A percentile compares a stretch with the other conserved stretches of the same genome.
Conservation (phyloP, 2,329 filamentous ascomycete species). For the Monosporascus sp. region DNA sequence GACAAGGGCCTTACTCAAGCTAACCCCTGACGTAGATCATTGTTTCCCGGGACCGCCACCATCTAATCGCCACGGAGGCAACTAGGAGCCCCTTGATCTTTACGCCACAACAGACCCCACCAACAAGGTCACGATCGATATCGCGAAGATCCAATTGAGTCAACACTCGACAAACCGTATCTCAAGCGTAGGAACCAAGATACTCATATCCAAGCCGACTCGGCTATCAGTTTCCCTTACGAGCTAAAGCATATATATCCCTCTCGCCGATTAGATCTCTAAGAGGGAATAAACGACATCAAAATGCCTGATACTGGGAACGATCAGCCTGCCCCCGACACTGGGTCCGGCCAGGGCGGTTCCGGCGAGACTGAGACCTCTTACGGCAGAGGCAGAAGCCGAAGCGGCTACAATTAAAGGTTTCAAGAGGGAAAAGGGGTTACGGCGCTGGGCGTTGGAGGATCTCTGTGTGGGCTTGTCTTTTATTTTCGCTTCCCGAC, state of each 20-base stretch:
- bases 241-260: background rate
- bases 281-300: background rate
- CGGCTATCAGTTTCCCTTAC: no score
- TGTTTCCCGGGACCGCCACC: no score
- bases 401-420: conserved; percentile 24
- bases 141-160: no score
- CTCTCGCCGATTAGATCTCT: conserved; percentile 3
- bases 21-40: no score
- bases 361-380: conserved; percentile 8
- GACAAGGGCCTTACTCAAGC: no score
- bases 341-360: background rate
- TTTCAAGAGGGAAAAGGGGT: background rate
- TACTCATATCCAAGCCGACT: no score
- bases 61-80: no score
- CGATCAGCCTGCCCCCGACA: conserved; percentile 15
- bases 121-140: no score
- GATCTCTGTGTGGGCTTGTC: background rate
- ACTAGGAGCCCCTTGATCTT: no score
- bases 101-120: no score
- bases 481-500: background rate
- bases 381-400: conserved; percentile 18
- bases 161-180: no score
- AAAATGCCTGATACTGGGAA: conserved; percentile 26
- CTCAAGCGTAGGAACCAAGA: no score
- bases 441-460: background rate